Conservation (phyloP, 208 protist species). For the Dictyostelium gargantuum region DNA sequence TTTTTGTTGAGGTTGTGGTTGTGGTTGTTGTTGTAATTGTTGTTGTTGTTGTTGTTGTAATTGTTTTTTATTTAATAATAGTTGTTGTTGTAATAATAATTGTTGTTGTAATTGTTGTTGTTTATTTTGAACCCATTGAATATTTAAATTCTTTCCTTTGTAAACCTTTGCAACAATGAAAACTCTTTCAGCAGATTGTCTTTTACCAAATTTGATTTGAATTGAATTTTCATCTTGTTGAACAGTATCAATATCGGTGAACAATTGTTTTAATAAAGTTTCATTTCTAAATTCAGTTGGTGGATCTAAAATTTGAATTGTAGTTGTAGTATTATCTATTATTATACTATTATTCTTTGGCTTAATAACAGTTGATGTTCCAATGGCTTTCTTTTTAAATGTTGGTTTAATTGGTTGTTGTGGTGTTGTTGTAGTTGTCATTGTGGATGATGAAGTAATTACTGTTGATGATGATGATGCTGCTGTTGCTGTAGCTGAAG, state of each 20-base stretch:
- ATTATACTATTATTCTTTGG: neutral
- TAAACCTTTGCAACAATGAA: slow-evolving; percentile 35
- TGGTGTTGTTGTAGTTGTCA: neutral
- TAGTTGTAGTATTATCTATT: slow-evolving; percentile 33
- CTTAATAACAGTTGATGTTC: neutral
- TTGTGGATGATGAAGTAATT: neutral
- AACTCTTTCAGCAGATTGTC: slow-evolving; percentile 37
- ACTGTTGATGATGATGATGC: neutral
- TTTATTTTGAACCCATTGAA: slow-evolving; percentile 18
- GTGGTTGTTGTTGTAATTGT: neutral
- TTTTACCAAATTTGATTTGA: slow-evolving; percentile 52
- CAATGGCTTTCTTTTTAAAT: neutral
- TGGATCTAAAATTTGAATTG: slow-evolving; percentile 33
- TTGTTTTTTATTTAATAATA: no score
- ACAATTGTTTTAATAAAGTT: neutral
- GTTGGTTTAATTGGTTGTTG: neutral
- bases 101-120: neutral
- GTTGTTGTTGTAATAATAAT: neutral
- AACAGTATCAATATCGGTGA: neutral
- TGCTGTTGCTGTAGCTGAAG: neutral
- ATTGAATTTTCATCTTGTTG: neutral
- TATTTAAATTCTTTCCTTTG: slow-evolving; percentile 19
- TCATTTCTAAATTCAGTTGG: slow-evolving; percentile 49
- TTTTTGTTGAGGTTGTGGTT: neutral
- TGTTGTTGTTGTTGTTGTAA: neutral